Conservation (phyloP, 2,329 filamentous ascomycete genomes). For the Huntiella moniliformis region DNA sequence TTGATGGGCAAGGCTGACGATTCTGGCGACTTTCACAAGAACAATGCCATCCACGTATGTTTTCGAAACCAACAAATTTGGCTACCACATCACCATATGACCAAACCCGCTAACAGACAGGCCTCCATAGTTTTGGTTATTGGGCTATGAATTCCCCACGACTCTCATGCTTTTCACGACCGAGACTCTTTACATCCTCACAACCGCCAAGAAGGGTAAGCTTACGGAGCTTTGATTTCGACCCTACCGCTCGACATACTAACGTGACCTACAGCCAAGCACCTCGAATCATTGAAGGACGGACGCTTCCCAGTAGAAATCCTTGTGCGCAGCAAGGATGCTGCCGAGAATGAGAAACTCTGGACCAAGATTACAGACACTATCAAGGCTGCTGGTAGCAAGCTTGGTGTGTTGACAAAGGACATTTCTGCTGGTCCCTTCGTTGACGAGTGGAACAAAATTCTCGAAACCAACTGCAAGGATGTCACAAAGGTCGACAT, state of each 20-base stretch:
- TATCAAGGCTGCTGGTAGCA: slow-evolving; percentile 80
- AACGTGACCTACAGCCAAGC: slow-evolving; percentile 45
- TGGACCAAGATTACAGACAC: slow-evolving; percentile 68
- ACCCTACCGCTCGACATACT: neutral
- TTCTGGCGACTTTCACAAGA: slow-evolving; percentile 74
- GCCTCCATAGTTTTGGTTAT: slow-evolving; percentile 69
- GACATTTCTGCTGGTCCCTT: slow-evolving; percentile 75
- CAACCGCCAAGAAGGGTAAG: slow-evolving; percentile 88
- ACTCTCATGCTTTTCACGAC: slow-evolving; percentile 84
- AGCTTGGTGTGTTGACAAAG: slow-evolving; percentile 72
- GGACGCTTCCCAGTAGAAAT: slow-evolving; percentile 88
- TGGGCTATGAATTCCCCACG: slow-evolving; percentile 95
- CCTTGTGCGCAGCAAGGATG: slow-evolving; percentile 77
- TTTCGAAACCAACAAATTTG: neutral
- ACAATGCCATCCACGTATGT: slow-evolving; percentile 83
- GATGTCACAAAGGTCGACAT: slow-evolving; percentile 83
- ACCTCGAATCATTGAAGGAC: slow-evolving; percentile 78
- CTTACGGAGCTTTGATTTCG: neutral
- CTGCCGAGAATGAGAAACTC: slow-evolving; percentile 76
- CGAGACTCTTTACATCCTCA: slow-evolving; percentile 79
- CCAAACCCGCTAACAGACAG: neutral
- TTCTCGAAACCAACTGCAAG: slow-evolving; percentile 58
- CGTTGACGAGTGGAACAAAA: slow-evolving; percentile 87
- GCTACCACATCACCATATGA: neutral
- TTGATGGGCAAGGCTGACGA: slow-evolving; percentile 94